Base-by-base conservation (phyloP, 306 rosid species). In the Myrica gale region DNA sequence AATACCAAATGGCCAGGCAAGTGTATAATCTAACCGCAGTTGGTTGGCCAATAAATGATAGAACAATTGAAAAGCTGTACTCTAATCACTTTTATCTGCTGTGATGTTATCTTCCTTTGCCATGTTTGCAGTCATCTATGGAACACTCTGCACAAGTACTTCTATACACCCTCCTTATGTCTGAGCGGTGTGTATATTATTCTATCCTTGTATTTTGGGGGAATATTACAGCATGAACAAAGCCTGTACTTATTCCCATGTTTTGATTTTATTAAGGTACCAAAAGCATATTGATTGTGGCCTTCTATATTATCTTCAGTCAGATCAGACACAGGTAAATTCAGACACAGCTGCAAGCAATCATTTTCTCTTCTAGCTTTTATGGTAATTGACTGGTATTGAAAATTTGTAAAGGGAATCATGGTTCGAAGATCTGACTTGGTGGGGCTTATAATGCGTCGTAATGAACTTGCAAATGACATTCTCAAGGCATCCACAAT, bases 111-210 rank as follows among this genome's bases (percentile, higher is more conserved):
- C 69, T 26, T 69, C 21, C 76, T 71, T 17, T 67, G 44, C 68
- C 84, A 32, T 73, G 23, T 76, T 42, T 86, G 90, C 94, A 94
- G 98, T 86, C 90, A 75, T 89, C 88, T 46, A 76, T 80, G 81
- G 98, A 94, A 82, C 98, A 94, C 71, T 62, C 78, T 54, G 98
- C 98, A 78, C 98, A 94, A 90, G 97, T 94, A 57, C 89, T 92
- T 75, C 79, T 94, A 23, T 94, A 92, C 81, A 90, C 98, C 51
- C 88, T 94, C 73, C 84, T 94, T 72, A 90, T 94, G 98, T 94
- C 97, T 11, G 98, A 92, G 83, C 89, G 98, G 98, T 94, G 55
- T 82, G 55, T 66, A 41, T 62, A 63, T 21, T 47, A 19, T 75
- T 72, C 48, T 48, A 65, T 74, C 46, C 32, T 23, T 41, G 41